These are phyloP conservation scores for Exophiala alcalophila DNA, from an alignment of 2,329 filamentous ascomycete genomes.

Conservation along the genomic window DNA sequence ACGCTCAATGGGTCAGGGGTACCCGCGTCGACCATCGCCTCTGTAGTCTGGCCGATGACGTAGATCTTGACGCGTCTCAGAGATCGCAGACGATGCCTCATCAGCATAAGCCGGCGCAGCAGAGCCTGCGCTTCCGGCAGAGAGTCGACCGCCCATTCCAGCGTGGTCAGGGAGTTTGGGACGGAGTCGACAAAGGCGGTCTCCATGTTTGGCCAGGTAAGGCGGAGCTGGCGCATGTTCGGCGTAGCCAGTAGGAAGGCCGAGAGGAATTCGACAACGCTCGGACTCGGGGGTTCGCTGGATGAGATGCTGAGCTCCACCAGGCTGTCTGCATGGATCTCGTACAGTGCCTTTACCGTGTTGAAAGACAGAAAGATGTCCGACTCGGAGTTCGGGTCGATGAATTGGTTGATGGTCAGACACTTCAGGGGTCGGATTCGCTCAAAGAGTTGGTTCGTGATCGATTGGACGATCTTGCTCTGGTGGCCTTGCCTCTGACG, in stretches of 20 bases:
- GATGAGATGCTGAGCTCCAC: conserved; percentile 14
- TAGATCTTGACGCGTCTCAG: conserved; percentile 10
- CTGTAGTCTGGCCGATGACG: conserved; percentile 4
- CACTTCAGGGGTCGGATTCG: conserved; percentile 15
- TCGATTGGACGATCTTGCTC: conserved; percentile 14
- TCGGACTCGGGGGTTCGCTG: conserved; percentile 1
- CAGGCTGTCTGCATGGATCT: conserved; percentile 14
- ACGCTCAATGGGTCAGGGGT: conserved; percentile 2
- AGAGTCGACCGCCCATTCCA: conserved; percentile 8
- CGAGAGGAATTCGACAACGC: conserved; percentile 12
- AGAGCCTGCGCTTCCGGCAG: conserved; percentile 10
- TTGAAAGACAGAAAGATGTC: conserved; percentile 10
- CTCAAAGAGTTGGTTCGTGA: conserved; percentile 12
- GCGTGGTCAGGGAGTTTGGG: conserved; percentile 7
- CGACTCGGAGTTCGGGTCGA: neutral
- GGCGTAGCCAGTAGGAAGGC: conserved; percentile 11
- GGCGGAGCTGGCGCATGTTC: conserved; percentile 9
- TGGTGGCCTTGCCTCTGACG: conserved; percentile 15
- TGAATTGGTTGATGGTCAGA: conserved; percentile 10
- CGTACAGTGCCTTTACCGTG: conserved; percentile 15
- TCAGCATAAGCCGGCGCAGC: conserved; percentile 9
- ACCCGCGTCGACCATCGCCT: neutral
- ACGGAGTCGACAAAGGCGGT: conserved; percentile 12
- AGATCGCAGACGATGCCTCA: conserved; percentile 9
- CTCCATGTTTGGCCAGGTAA: conserved; percentile 19